These are phyloP conservation scores for Xanthoconium stramineum DNA, from an alignment of 768 basidiomycete genomes.

Conservation along the genomic window DNA sequence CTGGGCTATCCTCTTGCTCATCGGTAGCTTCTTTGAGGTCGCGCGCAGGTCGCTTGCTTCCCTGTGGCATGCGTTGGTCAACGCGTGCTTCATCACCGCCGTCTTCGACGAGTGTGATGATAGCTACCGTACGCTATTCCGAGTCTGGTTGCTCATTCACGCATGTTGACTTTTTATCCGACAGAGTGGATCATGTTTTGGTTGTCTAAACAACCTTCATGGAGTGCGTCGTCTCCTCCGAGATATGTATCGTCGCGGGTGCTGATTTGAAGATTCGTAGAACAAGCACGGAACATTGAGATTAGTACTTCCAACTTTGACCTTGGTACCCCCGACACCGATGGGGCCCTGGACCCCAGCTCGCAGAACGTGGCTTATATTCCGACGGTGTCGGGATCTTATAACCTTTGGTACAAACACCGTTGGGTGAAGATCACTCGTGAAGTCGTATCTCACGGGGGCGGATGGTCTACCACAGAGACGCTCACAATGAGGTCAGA, in stretches of 20 bases:
- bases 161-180: neutral
- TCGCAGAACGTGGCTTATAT: constrained; percentile 35
- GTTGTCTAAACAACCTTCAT: constrained; percentile 60
- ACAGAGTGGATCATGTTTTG: constrained; percentile 71
- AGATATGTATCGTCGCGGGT: neutral
- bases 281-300: constrained; percentile 47
- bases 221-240: constrained; percentile 39
- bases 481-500: constrained; percentile 16
- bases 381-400: constrained; percentile 32
- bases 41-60: constrained; percentile 45
- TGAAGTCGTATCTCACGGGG: constrained; percentile 16
- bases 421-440: constrained; percentile 30
- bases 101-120: constrained; percentile 55
- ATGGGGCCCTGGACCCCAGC: constrained; percentile 20
- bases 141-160: neutral
- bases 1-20: constrained; percentile 31
- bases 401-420: constrained; percentile 34
- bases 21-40: constrained; percentile 62
- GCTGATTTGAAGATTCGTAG: constrained; percentile 8
- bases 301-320: constrained; percentile 44
- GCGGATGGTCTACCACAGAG: constrained; percentile 21
- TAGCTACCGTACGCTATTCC: constrained; percentile 46
- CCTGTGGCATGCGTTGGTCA: constrained; percentile 42
- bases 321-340: constrained; percentile 12
- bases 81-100: constrained; percentile 61